Conservation (phyloP, 345 rosid genomes). For the Camelina hispida region DNA sequence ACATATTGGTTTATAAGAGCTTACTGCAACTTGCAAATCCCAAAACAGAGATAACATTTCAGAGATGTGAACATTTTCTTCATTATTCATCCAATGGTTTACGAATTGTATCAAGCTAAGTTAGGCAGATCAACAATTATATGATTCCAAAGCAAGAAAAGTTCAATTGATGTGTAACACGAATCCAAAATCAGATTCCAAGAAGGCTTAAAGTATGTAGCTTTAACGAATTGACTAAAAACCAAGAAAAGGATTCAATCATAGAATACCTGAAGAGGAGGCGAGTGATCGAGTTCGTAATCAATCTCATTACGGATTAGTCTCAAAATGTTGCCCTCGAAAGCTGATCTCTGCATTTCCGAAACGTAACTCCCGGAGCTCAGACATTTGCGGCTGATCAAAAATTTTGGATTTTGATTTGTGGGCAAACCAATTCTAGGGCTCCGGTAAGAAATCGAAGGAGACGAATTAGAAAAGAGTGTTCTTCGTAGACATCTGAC, state of each 20-base stretch:
- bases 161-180: background rate
- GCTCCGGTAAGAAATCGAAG: slow-evolving; percentile 29
- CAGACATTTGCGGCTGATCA: slow-evolving; percentile 22
- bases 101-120: slow-evolving; percentile 3
- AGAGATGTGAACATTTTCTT: slow-evolving; percentile 6
- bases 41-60: background rate
- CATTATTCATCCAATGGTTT: background rate
- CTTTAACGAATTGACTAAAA: slow-evolving; percentile 6
- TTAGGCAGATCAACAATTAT: background rate
- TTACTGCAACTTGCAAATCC: background rate
- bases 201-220: slow-evolving; percentile 15
- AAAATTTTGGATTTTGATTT: slow-evolving; percentile 6
- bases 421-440: slow-evolving; percentile 25
- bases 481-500: slow-evolving; percentile 47
- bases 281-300: slow-evolving; percentile 62
- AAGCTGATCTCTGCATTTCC: slow-evolving; percentile 85
- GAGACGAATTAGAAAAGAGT: slow-evolving; percentile 30
- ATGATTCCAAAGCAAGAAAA: background rate
- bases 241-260: too few relatives aligned
- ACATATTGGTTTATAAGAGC: background rate
- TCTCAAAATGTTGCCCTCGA: slow-evolving; percentile 64
- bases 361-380: slow-evolving; percentile 58
- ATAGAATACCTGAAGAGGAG: slow-evolving; percentile 45
- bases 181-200: slow-evolving; percentile 10
- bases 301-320: slow-evolving; percentile 69